Percentiles rank a stretch among this genome's conserved stretches.
These are phyloP conservation scores for Pythium oligandrum DNA, from an alignment of 352 stramenopile genomes.

Conservation along the genomic window DNA sequence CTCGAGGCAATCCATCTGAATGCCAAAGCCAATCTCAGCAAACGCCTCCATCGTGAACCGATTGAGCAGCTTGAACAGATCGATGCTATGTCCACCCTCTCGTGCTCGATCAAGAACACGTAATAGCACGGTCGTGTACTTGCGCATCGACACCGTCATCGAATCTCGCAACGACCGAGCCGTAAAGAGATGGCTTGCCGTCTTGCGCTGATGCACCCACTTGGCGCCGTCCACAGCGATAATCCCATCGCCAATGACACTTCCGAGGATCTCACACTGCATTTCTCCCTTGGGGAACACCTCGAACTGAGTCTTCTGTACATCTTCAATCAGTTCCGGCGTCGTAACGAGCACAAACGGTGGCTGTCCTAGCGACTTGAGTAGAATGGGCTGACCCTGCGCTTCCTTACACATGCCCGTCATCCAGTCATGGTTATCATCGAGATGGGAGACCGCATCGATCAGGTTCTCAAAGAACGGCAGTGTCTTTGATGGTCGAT, in stretches of 20 bases:
- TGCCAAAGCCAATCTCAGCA: conserved; percentile 49
- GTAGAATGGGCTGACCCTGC: not conserved
- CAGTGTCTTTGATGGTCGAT: not conserved
- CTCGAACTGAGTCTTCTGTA: not conserved
- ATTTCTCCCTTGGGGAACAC: conserved; percentile 7
- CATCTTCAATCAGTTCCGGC: not conserved
- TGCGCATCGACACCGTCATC: conserved; percentile 36
- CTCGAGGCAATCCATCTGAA: conserved; percentile 37
- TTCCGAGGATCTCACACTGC: conserved; percentile 16
- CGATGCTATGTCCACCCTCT: conserved; percentile 16
- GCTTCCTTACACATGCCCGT: not conserved
- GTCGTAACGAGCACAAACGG: not conserved
- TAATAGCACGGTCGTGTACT: conserved; percentile 26
- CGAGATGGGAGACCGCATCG: not conserved
- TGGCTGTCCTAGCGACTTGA: not conserved
- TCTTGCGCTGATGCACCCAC: conserved; percentile 50
- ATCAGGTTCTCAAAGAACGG: not conserved
- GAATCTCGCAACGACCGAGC: conserved; percentile 30
- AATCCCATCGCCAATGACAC: conserved; percentile 49
- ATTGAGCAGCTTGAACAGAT: conserved; percentile 38
- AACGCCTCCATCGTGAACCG: conserved; percentile 51
- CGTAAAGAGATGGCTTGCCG: conserved; percentile 41
- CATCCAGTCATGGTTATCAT: conserved; percentile 6
- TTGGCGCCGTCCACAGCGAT: conserved; percentile 41
- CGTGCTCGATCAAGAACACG: conserved; percentile 14